Evolutionary conservation across 768 basidiomycete species (phyloP).

Genomic region (Suillus weaverae): DNA sequence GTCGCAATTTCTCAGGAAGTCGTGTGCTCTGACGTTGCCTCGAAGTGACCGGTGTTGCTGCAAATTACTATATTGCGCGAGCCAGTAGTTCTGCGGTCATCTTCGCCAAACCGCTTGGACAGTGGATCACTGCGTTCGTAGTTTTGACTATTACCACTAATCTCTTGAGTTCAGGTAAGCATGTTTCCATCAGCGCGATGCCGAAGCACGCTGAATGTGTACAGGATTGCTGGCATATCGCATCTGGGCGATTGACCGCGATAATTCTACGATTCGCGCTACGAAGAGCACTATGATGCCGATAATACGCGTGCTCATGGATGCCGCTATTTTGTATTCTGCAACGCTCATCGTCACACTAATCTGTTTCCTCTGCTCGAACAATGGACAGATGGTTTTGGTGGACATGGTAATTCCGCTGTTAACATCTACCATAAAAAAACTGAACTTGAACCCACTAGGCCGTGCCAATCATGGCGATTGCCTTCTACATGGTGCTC

Average conservation of each 20-base stretch:
- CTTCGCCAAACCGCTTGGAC: constrained; percentile 5
- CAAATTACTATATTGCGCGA: constrained; percentile 7
- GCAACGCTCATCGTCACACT: constrained; percentile 3
- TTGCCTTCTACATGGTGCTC: constrained; percentile 12
- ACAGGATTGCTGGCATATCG: constrained; percentile 10
- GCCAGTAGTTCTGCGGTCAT: constrained; percentile 1
- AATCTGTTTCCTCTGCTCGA: constrained; percentile 8
- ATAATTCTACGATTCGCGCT: not conserved
- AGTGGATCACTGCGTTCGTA: constrained; percentile 10
- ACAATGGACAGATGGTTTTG: constrained; percentile 7
- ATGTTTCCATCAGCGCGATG: not conserved
- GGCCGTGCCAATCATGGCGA: constrained; percentile 4
- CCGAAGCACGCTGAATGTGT: not conserved
- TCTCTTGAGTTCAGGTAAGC: constrained; percentile 7
- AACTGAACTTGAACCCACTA: not conserved
- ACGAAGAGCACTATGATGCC: not conserved
- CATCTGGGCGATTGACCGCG: constrained; percentile 8
- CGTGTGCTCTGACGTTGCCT: not conserved
- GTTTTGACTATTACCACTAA: constrained; percentile 6
- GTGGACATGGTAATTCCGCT: constrained; percentile 7
- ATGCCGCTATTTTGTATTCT: constrained; percentile 11
- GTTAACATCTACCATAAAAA: not conserved
- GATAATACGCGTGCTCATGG: constrained; percentile 5
- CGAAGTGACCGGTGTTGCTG: constrained; percentile 3
- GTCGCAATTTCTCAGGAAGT: not conserved